A percentile compares a stretch with the other conserved stretches of the same genome.
Evolutionary conservation across 208 protist species (phyloP).

Genomic region (Crithidia bombi): DNA sequence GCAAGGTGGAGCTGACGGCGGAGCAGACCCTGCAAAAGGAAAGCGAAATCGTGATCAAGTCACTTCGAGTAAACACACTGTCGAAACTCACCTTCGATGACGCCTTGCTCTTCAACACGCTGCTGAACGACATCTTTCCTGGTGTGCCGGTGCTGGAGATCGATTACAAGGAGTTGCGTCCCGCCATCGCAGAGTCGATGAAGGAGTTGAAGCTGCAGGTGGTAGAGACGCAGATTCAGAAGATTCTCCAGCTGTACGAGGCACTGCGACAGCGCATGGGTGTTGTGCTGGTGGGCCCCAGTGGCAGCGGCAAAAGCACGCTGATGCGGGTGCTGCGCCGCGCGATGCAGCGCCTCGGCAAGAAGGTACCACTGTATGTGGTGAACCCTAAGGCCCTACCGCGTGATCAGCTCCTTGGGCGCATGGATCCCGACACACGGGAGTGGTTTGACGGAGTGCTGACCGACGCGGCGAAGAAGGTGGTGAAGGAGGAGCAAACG

Average conservation of each 20-base stretch:
- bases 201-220: slow-evolving; percentile 91
- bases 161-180: slow-evolving; percentile 92
- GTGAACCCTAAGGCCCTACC: slow-evolving; percentile 98
- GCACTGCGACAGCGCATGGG: slow-evolving; percentile 97
- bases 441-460: slow-evolving; percentile 99
- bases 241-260: slow-evolving; percentile 97
- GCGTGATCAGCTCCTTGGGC: slow-evolving; percentile 95
- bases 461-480: slow-evolving; percentile 93
- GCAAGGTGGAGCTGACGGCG: slow-evolving; percentile 57
- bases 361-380: slow-evolving; percentile 89
- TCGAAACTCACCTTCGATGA: slow-evolving; percentile 98
- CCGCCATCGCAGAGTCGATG: slow-evolving; percentile 89
- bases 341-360: slow-evolving; percentile 87
- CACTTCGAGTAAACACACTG: slow-evolving; percentile 97
- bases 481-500: slow-evolving; percentile 92
- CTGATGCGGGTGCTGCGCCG: slow-evolving; percentile 92
- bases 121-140: slow-evolving; percentile 97
- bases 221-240: slow-evolving; percentile 90
- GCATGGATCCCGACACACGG: slow-evolving; percentile 98
- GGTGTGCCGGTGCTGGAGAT: slow-evolving; percentile 89
- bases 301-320: slow-evolving; percentile 97
- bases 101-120: slow-evolving; percentile 92
- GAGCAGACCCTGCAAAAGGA: slow-evolving; percentile 88
- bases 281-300: slow-evolving; percentile 97
- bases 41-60: slow-evolving; percentile 96